Evolutionary conservation across 805 yeast genomes (phyloP).

Genomic region (Metschnikowia borealis): DNA sequence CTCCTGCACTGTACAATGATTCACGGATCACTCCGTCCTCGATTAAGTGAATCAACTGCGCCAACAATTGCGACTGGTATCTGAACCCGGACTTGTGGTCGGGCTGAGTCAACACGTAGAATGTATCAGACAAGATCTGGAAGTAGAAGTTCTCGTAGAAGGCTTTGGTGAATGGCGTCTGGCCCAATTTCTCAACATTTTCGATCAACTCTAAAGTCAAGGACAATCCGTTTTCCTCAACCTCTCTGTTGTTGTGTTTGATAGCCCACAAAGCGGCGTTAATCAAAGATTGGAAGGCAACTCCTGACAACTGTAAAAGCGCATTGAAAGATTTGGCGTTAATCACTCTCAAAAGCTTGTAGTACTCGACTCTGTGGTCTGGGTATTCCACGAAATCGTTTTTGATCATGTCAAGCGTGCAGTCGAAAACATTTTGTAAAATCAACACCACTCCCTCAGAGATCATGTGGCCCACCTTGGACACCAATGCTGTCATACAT

Average conservation of each 20-base stretch:
- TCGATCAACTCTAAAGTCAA: conserved; percentile 78
- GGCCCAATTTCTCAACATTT: conserved; percentile 77
- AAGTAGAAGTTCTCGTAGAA: conserved; percentile 87
- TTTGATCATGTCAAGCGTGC: conserved; percentile 92
- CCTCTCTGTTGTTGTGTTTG: conserved; percentile 95
- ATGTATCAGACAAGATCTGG: conserved; percentile 86
- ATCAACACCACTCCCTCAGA: conserved; percentile 87
- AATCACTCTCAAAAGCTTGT: conserved; percentile 82
- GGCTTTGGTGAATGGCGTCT: conserved; percentile 69
- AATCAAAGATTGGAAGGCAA: conserved; percentile 83
- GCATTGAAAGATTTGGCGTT: conserved; percentile 83
- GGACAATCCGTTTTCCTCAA: conserved; percentile 85
- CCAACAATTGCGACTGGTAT: conserved; percentile 77
- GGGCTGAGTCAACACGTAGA: conserved; percentile 89
- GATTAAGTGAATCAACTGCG: conserved; percentile 78
- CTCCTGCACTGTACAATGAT: conserved; percentile 76
- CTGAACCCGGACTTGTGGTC: conserved; percentile 97
- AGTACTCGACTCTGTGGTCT: conserved; percentile 95
- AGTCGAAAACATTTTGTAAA: conserved; percentile 86
- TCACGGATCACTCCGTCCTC: conserved; percentile 68
- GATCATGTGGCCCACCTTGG: conserved; percentile 80
- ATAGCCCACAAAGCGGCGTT: conserved; percentile 98
- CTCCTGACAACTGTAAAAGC: conserved; percentile 81
- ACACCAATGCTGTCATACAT: conserved; percentile 88
- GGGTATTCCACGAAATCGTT: conserved; percentile 96